These are phyloP conservation scores for Phialemoniopsis sp. DNA, from an alignment of 2,329 filamentous ascomycete species.

Conservation along the genomic window DNA sequence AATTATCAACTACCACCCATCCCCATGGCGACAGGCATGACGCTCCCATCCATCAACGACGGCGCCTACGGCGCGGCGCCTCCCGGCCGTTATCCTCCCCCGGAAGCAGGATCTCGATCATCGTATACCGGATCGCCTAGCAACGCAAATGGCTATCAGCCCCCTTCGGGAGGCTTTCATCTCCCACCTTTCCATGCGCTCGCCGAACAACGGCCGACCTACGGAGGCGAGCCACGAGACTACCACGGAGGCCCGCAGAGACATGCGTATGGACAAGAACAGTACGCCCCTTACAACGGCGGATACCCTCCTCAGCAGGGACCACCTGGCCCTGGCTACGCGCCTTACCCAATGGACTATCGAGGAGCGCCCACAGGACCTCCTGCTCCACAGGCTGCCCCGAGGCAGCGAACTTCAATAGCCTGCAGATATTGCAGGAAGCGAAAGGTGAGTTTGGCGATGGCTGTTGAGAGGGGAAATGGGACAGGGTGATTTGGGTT, in stretches of 20 bases:
- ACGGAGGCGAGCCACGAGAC: neutral
- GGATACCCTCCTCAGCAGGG: slow-evolving; percentile 13
- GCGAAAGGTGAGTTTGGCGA: slow-evolving; percentile 42
- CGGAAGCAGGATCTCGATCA: slow-evolving; percentile 17
- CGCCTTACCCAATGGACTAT: neutral
- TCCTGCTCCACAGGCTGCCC: slow-evolving; percentile 42
- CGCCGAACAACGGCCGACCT: slow-evolving; percentile 5
- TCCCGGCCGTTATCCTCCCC: slow-evolving; percentile 35
- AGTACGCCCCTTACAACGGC: slow-evolving; percentile 9
- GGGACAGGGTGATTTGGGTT: neutral
- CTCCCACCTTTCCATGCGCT: slow-evolving; percentile 13
- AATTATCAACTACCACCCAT: slow-evolving; percentile 19
- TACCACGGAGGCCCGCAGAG: slow-evolving; percentile 7
- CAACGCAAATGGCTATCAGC: slow-evolving; percentile 38
- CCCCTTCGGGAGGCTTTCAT: slow-evolving; percentile 12
- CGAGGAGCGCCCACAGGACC: slow-evolving; percentile 15
- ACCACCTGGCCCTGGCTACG: slow-evolving; percentile 3
- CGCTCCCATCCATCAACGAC: slow-evolving; percentile 47
- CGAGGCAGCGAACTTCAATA: slow-evolving; percentile 55
- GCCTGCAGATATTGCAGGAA: slow-evolving; percentile 59
- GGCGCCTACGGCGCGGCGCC: slow-evolving; percentile 24
- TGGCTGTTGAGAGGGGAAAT: neutral
- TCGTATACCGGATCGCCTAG: slow-evolving; percentile 15
- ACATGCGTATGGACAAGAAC: slow-evolving; percentile 2
- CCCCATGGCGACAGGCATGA: slow-evolving; percentile 40